A percentile compares a stretch with the other conserved stretches of the same genome.
Evolutionary conservation across 2,329 filamentous ascomycete species (phyloP).

Genomic region (Neopestalotiopsis rosae): DNA sequence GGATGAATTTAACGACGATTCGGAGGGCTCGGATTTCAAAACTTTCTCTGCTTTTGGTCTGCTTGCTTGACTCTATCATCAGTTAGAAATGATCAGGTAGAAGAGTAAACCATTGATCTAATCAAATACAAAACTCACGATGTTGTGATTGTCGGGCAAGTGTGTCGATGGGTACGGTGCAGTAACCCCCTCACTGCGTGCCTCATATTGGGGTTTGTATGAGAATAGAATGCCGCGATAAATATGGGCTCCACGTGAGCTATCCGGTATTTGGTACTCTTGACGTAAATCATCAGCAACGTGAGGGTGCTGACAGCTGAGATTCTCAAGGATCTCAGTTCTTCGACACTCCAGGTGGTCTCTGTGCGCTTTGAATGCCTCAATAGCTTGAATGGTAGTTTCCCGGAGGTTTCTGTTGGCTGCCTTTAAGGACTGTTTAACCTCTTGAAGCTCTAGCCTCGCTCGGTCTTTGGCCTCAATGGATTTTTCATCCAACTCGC

Average conservation of each 20-base stretch:
- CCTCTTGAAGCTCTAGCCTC: conserved; percentile 4
- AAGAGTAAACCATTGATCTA: not conserved
- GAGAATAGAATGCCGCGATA: conserved; percentile 7
- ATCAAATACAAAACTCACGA: not conserved
- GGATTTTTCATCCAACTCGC: not conserved
- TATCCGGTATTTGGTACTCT: conserved; percentile 6
- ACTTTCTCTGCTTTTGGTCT: not conserved
- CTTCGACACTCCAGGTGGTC: not conserved
- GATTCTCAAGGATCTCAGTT: not conserved
- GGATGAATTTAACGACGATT: not conserved
- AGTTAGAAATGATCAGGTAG: not conserved
- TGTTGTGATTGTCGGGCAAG: not conserved
- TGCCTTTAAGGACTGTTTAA: not conserved
- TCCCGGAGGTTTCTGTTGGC: conserved; percentile 4
- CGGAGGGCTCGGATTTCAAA: not conserved
- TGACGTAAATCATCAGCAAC: not conserved
- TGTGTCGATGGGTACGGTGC: not conserved
- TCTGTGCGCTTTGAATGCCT: conserved; percentile 5
- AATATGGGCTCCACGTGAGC: conserved; percentile 1
- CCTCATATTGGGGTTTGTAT: not conserved
- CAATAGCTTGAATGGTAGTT: not conserved
- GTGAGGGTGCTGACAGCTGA: not conserved
- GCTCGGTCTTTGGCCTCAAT: not conserved
- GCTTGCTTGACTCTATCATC: not conserved
- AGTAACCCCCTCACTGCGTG: not conserved